Evolutionary conservation across 495 filamentous ascomycete genomes (phyloP), one percentile per base, ranked within the genome.

Genomic region (Penicillium crystallinum): DNA sequence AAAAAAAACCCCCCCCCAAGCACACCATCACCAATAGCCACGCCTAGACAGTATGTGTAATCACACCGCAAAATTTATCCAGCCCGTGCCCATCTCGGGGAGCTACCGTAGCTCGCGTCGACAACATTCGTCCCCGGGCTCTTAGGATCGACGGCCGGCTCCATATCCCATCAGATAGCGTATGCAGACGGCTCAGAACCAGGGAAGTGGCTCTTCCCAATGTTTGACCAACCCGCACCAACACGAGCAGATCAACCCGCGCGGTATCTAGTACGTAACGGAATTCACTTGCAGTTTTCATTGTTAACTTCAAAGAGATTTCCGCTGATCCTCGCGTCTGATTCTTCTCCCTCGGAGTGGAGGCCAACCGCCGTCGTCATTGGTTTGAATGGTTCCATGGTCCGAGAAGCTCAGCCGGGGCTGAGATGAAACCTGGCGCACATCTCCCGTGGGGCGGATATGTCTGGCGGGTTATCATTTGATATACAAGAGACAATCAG

Each of bases 101-200:
- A 41, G 35, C 14, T 34, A 36, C 44, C 44, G 44, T 35, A 14
- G 33, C n/a, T n/a, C 14, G 37, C 18, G 12, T 19, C 15, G 23
- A 17, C 25, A 38, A 30, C 15, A 19, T 49, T 42, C 22, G 25
- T 43, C 25, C 19, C 45, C 21, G 23, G 19, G 22, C 45, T 42
- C 49, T 56, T 44, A 38, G 31, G 60, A 63, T 63, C 60, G 59
- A 56, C 56, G 33, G 29, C 30, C 38, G 33, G 35, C 43, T 37
- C 54, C 54, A 57, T 50, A 39, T 42, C 46, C 54, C 47, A 57
- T 61, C 52, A 49, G 59, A 62, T 59, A 54, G 46, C 49, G 49
- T 36, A 18, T 29, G 6, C 39, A 31, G 39, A 54, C 53, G 42
- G 53, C 53, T 48, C 39, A 48, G 31, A 41, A 49, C 49, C 58